phyloP scores from a whole-genome alignment of 495 filamentous ascomycete species.

The Penicillium fimorum region DNA sequence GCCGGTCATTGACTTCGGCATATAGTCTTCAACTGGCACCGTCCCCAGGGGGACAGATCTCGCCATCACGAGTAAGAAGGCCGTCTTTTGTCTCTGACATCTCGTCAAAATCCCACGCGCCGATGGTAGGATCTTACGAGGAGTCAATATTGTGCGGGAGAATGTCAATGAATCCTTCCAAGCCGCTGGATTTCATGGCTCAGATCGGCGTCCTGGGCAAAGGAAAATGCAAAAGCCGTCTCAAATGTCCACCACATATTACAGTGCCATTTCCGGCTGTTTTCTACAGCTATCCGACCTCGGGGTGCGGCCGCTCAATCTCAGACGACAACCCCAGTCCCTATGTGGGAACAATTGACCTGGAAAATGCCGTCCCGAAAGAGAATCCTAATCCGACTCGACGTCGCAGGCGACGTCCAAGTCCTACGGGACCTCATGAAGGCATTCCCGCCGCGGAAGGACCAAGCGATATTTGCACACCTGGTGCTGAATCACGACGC shows the following conservation, averaged over 20 bases:
- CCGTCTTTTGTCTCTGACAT: conserved; percentile 73
- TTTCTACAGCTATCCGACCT: conserved; percentile 85
- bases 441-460: conserved; percentile 15
- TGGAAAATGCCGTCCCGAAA: conserved; percentile 70
- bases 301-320: conserved; percentile 56
- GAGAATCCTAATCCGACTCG: conserved; percentile 43
- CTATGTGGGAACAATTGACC: conserved; percentile 91
- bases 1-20: conserved; percentile 66
- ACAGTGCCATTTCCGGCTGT: conserved; percentile 93
- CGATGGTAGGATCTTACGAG: conserved; percentile 97
- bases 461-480: conserved; percentile 8
- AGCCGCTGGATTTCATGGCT: conserved; percentile 88
- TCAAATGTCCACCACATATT: conserved; percentile 88
- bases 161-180: conserved; percentile 96
- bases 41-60: conserved; percentile 53
- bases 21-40: conserved; percentile 57
- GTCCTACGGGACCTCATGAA: conserved; percentile 36
- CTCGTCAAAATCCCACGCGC: conserved; percentile 78
- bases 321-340: conserved; percentile 86
- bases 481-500: conserved; percentile 28
- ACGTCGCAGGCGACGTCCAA: conserved; percentile 47
- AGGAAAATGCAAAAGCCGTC: conserved; percentile 81
- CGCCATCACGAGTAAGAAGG: conserved; percentile 57
- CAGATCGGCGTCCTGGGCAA: conserved; percentile 93
- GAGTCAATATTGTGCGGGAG: conserved; percentile 92